These are phyloP conservation scores for Suillus decipiens DNA, from an alignment of 768 basidiomycete genomes.

Conservation along the genomic window DNA sequence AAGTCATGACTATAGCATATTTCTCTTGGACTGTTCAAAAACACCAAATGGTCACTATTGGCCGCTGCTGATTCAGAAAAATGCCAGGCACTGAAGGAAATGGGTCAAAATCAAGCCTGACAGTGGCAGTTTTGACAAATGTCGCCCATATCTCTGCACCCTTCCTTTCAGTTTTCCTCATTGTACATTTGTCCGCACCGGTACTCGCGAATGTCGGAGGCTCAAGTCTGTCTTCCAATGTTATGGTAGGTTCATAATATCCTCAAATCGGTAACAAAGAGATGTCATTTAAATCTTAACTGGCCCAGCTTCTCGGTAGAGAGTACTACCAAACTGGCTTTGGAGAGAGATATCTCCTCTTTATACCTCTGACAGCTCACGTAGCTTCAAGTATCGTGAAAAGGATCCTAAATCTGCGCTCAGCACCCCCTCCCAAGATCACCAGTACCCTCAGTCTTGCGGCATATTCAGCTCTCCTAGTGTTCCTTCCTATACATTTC, in stretches of 20 bases:
- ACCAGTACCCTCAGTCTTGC: constrained; percentile 53
- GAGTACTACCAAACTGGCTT: constrained; percentile 83
- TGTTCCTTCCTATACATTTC: constrained; percentile 71
- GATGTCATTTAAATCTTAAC: not conserved
- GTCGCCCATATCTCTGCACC: constrained; percentile 71
- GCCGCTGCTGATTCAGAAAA: not conserved
- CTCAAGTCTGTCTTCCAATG: constrained; percentile 62
- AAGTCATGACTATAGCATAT: not conserved
- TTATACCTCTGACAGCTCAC: constrained; percentile 69
- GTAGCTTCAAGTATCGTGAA: constrained; percentile 57
- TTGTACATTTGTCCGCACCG: constrained; percentile 79
- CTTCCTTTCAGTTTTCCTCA: constrained; percentile 73
- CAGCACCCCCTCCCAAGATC: constrained; percentile 35
- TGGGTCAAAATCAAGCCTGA: constrained; percentile 3
- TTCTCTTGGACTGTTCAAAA: not conserved
- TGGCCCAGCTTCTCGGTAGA: constrained; percentile 66
- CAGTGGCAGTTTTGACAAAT: constrained; percentile 46
- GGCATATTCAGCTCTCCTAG: constrained; percentile 57
- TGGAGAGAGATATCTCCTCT: constrained; percentile 67
- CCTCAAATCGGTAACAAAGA: not conserved
- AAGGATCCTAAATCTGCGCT: constrained; percentile 49
- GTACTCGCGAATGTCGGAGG: constrained; percentile 72
- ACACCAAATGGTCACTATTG: not conserved
- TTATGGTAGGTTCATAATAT: constrained; percentile 57
- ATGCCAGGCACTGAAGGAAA: not conserved